Evolutionary conservation across 129 eudicot species (phyloP).

Genomic region (Saussurea involucrata): DNA sequence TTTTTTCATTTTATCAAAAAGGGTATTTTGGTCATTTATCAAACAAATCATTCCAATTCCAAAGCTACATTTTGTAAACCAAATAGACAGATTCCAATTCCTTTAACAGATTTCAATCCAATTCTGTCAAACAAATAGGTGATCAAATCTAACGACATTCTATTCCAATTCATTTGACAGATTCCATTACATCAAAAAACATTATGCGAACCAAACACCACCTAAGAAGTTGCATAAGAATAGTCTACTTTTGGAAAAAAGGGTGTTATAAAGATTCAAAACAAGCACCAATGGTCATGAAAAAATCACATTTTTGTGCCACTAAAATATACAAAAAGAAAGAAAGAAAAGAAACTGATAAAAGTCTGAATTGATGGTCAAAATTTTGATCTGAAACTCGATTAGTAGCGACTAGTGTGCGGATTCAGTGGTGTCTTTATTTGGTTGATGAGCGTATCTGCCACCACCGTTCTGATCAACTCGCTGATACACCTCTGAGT

Average conservation of each 20-base stretch:
- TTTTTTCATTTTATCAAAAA: no score
- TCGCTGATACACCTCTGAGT: slow-evolving; percentile 41
- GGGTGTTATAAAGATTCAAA: slow-evolving; percentile 17
- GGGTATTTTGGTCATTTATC: no score
- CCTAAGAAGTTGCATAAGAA: slow-evolving; percentile 7
- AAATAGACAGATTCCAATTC: no score
- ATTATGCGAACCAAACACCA: no score
- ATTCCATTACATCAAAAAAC: no score
- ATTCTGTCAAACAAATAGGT: no score
- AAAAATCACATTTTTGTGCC: slow-evolving; percentile 12
- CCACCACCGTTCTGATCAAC: slow-evolving; percentile 46
- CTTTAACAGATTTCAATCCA: no score
- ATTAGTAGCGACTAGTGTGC: slow-evolving; percentile 9
- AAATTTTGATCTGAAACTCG: slow-evolving; percentile 23
- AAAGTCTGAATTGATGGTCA: slow-evolving; percentile 26
- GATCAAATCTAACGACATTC: no score
- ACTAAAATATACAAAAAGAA: slow-evolving; percentile 19
- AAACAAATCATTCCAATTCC: no score
- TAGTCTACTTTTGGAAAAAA: background rate
- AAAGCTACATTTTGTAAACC: no score
- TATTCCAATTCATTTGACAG: no score
- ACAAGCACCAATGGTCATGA: slow-evolving; percentile 12
- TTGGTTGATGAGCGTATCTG: slow-evolving; percentile 28
- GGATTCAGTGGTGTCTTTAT: slow-evolving; percentile 25
- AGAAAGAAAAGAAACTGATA: background rate